These are phyloP conservation scores for Rosa multiflora DNA, from an alignment of 306 rosid species.

Conservation along the genomic window DNA sequence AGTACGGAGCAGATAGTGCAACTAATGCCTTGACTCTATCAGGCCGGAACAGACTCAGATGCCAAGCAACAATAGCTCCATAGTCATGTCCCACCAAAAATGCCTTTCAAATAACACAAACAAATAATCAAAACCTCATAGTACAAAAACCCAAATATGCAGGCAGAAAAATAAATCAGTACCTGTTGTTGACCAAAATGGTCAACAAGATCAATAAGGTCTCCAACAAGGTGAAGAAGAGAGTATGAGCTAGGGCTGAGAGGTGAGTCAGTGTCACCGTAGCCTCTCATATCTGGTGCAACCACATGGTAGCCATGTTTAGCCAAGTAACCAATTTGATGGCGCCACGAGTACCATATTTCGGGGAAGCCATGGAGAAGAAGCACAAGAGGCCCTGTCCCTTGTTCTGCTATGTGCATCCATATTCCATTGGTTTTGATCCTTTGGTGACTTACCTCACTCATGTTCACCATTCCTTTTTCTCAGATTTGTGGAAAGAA, in stretches of 20 bases:
- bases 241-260: constrained; percentile 46
- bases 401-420: constrained; percentile 69
- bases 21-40: constrained; percentile 64
- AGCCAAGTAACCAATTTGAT: constrained; percentile 54
- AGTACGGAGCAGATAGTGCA: constrained; percentile 48
- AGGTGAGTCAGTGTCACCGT: constrained; percentile 71
- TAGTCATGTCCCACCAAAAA: constrained; percentile 60
- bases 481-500: background rate
- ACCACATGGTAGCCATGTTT: constrained; percentile 63
- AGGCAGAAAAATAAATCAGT: background rate
- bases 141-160: background rate
- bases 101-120: constrained; percentile 32
- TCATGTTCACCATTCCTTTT: constrained; percentile 15
- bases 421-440: constrained; percentile 64
- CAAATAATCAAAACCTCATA: background rate
- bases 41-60: constrained; percentile 57
- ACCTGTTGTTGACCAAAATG: constrained; percentile 61
- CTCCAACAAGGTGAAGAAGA: constrained; percentile 43
- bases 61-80: constrained; percentile 61
- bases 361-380: constrained; percentile 76
- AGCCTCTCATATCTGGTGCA: constrained; percentile 78
- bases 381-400: constrained; percentile 64
- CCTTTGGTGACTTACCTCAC: constrained; percentile 58
- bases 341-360: constrained; percentile 65
- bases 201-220: constrained; percentile 57